Evolutionary conservation across 768 basidiomycete species (phyloP), one percentile per base, ranked within the genome.

Genomic region (Tricholoma sp.): DNA sequence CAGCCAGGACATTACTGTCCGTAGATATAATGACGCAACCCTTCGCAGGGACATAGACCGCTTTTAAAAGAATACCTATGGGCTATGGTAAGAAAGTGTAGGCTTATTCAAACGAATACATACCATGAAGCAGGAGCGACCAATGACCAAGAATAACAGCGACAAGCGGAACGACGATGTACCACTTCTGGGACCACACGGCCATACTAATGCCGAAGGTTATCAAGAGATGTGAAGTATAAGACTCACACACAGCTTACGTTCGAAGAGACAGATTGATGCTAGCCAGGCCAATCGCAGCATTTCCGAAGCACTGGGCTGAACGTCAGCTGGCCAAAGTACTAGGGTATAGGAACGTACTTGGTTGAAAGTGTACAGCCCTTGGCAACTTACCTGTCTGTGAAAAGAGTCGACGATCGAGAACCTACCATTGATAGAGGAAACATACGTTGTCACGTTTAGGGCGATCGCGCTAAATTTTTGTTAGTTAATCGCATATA

Each of bases 211-310:
- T 53, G 31, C 41, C 9, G 51, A 24, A 50, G 50, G 10, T 32
- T 45, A 14, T 46, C 50, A 50, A 11, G 57, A 47, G 19, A 37
- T 43, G 11, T 12, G 27, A 37, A 24, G 19, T 21, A 7, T 46
- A 16, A 24, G 46, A 37, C n/a, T n/a, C 18, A 51, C 31, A 54
- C 16, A 55, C 2, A 0, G 72, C 82, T 61, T 66, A 86, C 85
- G 86, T 88, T 68, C 86, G 72, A 37, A 88, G 70, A 1, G 83
- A 84, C 9, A 89, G 76, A 64, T 88, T 89, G 57, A 89, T 80
- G 65, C 84, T 87, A 11, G 87, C 86, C 3, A 88, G 73, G 22
- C 87, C 86, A 41, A 88, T 80, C 19, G 86, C 74, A 16, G 82
- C 80, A 68, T 87, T 86, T 16, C 87, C 87, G 54, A 82, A 76